These are phyloP conservation scores for Pharnaceum exiguum DNA, from an alignment of 148 eudicot species.

Conservation along the genomic window DNA sequence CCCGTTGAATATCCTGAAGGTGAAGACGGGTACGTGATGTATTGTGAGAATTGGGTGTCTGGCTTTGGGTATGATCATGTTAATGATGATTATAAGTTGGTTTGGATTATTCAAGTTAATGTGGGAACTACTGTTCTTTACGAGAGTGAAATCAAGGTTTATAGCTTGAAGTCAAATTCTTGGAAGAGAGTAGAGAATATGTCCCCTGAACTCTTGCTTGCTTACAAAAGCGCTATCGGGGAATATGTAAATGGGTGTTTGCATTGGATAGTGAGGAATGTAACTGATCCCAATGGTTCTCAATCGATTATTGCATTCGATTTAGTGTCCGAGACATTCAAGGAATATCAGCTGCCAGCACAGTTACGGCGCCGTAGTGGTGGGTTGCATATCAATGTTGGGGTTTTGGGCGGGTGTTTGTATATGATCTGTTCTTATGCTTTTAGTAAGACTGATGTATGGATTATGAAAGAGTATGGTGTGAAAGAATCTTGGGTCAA, in stretches of 20 bases:
- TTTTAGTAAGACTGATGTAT: conserved; percentile 23
- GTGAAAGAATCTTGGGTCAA: conserved; percentile 42
- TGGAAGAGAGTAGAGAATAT: conserved; percentile 38
- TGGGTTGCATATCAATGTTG: conserved; percentile 7
- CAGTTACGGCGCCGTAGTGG: not conserved
- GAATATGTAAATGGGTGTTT: conserved; percentile 27
- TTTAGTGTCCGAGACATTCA: conserved; percentile 27
- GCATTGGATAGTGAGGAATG: conserved; percentile 40
- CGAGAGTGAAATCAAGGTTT: conserved; percentile 38
- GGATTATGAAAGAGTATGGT: conserved; percentile 51
- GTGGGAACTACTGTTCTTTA: not conserved
- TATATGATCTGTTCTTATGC: conserved; percentile 16
- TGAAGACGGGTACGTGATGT: not conserved
- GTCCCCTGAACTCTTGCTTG: conserved; percentile 25
- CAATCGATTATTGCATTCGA: conserved; percentile 31
- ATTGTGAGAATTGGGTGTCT: conserved; percentile 7
- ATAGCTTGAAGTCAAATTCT: conserved; percentile 30
- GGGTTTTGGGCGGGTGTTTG: conserved; percentile 25
- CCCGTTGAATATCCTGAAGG: conserved; percentile 17
- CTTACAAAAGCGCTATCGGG: conserved; percentile 14
- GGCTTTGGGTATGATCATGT: conserved; percentile 48
- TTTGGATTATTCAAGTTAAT: conserved; percentile 32
- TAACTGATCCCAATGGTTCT: not conserved
- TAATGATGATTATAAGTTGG: conserved; percentile 44
- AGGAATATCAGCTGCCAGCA: conserved; percentile 25